Evolutionary conservation across 768 basidiomycete genomes (phyloP).

Genomic region (Russula sp.): DNA sequence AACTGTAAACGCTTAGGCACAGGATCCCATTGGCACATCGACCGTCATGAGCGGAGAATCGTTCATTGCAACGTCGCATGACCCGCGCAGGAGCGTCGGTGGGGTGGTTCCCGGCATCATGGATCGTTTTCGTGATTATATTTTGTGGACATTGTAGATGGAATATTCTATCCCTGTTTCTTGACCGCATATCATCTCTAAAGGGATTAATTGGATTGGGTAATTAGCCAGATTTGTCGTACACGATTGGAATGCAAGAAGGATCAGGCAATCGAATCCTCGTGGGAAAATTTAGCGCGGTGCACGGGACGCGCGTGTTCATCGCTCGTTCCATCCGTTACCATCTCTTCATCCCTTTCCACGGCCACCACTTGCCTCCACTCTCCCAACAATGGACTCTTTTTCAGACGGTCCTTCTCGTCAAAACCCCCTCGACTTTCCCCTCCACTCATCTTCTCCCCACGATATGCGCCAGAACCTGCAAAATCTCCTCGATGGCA

Average conservation of each 20-base stretch:
- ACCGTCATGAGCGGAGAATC: constrained; percentile 28
- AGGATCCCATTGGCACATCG: constrained; percentile 23
- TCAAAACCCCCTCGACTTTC: constrained; percentile 14
- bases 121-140: constrained; percentile 26
- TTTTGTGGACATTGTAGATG: constrained; percentile 14
- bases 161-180: constrained; percentile 11
- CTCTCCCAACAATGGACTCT: constrained; percentile 34
- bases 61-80: constrained; percentile 22
- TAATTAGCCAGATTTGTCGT: neutral
- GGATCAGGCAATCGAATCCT: neutral
- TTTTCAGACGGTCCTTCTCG: constrained; percentile 36
- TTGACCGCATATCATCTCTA: constrained; percentile 18
- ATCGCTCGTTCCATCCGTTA: neutral
- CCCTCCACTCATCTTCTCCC: constrained; percentile 28
- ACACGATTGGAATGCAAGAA: neutral
- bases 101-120: constrained; percentile 23
- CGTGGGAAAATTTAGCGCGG: constrained; percentile 17
- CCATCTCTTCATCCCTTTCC: constrained; percentile 2
- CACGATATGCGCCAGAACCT: constrained; percentile 42
- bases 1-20: constrained; percentile 2
- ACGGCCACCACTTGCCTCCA: neutral
- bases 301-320: constrained; percentile 10
- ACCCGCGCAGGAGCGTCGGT: constrained; percentile 25
- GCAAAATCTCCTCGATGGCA: constrained; percentile 70
- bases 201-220: neutral